Evolutionary conservation across 305 asterid species (phyloP).

Genomic region (Plantago rigida): DNA sequence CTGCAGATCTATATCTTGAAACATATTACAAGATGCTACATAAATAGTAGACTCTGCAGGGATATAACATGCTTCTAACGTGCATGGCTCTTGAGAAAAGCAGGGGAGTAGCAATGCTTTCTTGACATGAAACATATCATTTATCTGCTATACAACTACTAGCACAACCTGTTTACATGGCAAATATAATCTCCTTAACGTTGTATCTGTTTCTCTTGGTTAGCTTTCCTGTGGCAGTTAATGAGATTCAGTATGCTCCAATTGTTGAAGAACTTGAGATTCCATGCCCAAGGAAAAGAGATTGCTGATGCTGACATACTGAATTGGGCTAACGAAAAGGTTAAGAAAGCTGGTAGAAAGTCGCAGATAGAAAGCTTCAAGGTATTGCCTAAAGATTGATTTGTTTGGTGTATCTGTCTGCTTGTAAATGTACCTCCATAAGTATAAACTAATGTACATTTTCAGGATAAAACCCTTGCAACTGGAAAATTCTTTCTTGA

Average conservation of each 20-base stretch:
- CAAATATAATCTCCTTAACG: neutral
- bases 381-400: conserved; percentile 32
- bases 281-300: conserved; percentile 76
- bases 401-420: conserved; percentile 4
- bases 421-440: neutral
- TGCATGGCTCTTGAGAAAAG: neutral
- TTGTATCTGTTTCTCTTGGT: conserved; percentile 7
- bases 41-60: too few species aligned
- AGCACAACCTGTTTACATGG: too few species aligned
- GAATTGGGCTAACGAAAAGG: conserved; percentile 77
- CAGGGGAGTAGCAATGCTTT: neutral
- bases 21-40: too few species aligned
- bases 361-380: conserved; percentile 80
- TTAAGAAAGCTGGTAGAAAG: conserved; percentile 51
- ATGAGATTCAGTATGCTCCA: conserved; percentile 91
- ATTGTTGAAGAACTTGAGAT: conserved; percentile 72
- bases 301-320: conserved; percentile 78
- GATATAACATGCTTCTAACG: neutral
- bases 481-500: conserved; percentile 73
- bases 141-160: too few species aligned
- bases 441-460: neutral
- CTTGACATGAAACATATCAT: neutral
- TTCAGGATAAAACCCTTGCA: conserved; percentile 70
- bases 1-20: too few species aligned
- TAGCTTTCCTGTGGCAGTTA: conserved; percentile 87